phyloP scores from a whole-genome alignment of 176 grass and related monocot genomes.

The Urochloa ruziziensis region DNA sequence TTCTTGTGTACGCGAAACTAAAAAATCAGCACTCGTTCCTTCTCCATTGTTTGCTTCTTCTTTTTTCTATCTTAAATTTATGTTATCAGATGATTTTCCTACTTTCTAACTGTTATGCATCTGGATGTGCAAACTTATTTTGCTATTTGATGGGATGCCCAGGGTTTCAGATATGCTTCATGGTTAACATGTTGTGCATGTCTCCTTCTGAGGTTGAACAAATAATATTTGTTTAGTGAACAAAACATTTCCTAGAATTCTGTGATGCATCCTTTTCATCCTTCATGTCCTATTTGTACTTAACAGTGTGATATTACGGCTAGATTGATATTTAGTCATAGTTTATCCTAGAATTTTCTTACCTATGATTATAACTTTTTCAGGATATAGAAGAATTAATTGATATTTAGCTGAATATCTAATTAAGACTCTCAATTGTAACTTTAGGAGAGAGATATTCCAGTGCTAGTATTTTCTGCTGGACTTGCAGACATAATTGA shows the following conservation, averaged over 20 bases:
- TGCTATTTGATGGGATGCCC: background rate
- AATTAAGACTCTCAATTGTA: slow-evolving; percentile 20
- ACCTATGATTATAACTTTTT: background rate
- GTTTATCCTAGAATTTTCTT: background rate
- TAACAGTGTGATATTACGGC: slow-evolving; percentile 24
- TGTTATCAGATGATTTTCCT: background rate
- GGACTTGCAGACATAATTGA: slow-evolving; percentile 96
- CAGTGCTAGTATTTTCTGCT: slow-evolving; percentile 91
- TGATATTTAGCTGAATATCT: background rate
- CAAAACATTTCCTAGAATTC: background rate
- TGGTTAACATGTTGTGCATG: background rate
- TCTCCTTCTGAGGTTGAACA: background rate
- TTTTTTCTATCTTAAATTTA: background rate
- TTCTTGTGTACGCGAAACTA: background rate
- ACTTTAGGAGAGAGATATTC: slow-evolving; percentile 79
- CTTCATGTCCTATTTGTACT: background rate
- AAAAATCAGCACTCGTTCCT: background rate
- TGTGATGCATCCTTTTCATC: background rate
- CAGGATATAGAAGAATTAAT: background rate
- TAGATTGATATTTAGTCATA: too few species aligned
- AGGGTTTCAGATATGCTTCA: background rate
- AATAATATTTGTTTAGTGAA: background rate
- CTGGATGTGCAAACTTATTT: background rate
- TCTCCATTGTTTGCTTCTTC: background rate
- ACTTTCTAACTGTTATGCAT: background rate